Evolutionary conservation across 768 basidiomycete species (phyloP).

Genomic region (Lactarius evosmus): DNA sequence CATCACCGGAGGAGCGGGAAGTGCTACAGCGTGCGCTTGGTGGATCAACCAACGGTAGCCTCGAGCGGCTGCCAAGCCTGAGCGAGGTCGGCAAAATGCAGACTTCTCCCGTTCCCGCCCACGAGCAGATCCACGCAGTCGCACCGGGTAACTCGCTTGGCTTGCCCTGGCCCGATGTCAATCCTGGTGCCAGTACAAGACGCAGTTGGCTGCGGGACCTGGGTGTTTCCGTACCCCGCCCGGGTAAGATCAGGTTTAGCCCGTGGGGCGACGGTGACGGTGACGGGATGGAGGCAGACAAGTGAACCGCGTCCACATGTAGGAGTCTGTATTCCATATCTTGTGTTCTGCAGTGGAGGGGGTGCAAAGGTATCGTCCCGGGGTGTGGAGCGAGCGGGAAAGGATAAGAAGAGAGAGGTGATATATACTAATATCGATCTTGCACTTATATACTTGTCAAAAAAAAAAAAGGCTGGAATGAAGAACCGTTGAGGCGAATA

Average conservation of each 20-base stretch:
- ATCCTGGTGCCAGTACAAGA: slow-evolving; percentile 32
- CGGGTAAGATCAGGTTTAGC: slow-evolving; percentile 71
- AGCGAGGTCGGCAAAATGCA: slow-evolving; percentile 73
- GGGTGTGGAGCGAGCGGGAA: not conserved
- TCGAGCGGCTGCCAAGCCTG: slow-evolving; percentile 74
- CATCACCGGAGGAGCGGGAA: slow-evolving; percentile 84
- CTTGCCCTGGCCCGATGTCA: slow-evolving; percentile 23
- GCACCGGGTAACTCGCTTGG: slow-evolving; percentile 27
- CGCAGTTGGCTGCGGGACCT: slow-evolving; percentile 60
- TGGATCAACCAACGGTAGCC: slow-evolving; percentile 67
- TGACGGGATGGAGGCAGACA: slow-evolving; percentile 17
- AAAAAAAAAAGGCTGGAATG: not conserved
- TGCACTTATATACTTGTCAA: slow-evolving; percentile 14
- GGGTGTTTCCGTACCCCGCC: slow-evolving; percentile 49
- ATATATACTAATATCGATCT: slow-evolving; percentile 13
- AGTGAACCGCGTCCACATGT: slow-evolving; percentile 11
- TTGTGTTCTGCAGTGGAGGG: slow-evolving; percentile 6
- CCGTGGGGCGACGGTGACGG: slow-evolving; percentile 77
- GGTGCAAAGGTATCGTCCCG: not conserved
- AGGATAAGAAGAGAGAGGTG: not conserved
- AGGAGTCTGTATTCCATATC: slow-evolving; percentile 18
- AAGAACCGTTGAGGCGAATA: not conserved
- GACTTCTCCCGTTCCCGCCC: slow-evolving; percentile 58
- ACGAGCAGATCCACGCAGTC: slow-evolving; percentile 32
- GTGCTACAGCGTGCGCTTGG: slow-evolving; percentile 77